These are phyloP conservation scores for Microsporum ferrugineum DNA, from an alignment of 2,329 filamentous ascomycete species.

Conservation along the genomic window DNA sequence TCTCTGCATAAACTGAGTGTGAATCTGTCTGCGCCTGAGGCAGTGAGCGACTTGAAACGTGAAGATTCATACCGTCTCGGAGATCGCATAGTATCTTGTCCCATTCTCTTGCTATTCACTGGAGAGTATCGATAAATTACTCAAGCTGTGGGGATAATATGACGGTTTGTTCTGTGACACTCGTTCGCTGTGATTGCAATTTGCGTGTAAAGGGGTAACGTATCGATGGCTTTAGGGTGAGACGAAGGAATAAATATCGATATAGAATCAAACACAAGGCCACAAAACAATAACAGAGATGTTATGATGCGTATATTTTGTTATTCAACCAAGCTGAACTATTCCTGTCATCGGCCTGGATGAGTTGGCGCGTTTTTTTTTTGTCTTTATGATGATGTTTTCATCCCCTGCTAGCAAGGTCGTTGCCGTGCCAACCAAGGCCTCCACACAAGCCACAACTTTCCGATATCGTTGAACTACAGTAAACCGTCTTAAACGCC, in stretches of 20 bases:
- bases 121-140: too few relatives aligned
- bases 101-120: neutral
- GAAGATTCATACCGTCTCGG: neutral
- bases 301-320: neutral
- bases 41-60: neutral
- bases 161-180: too few relatives aligned
- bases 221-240: neutral
- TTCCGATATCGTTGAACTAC: neutral
- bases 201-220: neutral
- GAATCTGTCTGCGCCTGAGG: neutral
- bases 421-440: constrained; percentile 3
- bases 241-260: neutral
- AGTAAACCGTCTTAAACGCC: neutral
- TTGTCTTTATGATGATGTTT: neutral
- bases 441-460: neutral
- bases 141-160: too few relatives aligned
- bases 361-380: neutral
- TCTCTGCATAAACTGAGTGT: neutral
- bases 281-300: neutral
- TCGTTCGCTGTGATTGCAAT: neutral
- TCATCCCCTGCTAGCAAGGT: neutral
- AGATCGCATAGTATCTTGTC: neutral
- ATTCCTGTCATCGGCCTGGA: neutral
- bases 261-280: neutral
- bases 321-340: neutral